Conservation (phyloP, 2,329 filamentous ascomycete species). For the Colletotrichum viniferum region DNA sequence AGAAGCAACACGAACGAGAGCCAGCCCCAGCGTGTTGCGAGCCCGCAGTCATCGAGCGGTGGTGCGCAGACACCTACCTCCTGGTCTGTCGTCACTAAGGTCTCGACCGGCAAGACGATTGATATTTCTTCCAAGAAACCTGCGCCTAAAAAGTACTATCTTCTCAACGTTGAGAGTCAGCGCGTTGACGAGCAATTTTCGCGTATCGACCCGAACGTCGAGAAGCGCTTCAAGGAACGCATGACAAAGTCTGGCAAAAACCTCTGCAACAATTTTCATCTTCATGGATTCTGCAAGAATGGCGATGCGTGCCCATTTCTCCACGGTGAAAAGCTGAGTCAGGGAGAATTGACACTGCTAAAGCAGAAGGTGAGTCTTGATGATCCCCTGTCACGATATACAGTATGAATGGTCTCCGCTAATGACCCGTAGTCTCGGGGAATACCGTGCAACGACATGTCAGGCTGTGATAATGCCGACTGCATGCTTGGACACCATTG, state of each 20-base stretch:
- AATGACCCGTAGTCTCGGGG: slow-evolving; percentile 2
- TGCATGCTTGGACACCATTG: slow-evolving; percentile 27
- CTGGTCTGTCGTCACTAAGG: slow-evolving; percentile 28
- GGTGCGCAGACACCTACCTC: slow-evolving; percentile 8
- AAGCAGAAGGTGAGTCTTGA: slow-evolving; percentile 16
- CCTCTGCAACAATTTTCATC: slow-evolving; percentile 27
- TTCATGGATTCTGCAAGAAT: slow-evolving; percentile 22
- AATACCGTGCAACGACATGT: slow-evolving; percentile 19
- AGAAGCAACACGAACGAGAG: background rate
- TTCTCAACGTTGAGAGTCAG: slow-evolving; percentile 33
- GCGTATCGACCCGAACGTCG: slow-evolving; percentile 22
- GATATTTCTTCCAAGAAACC: slow-evolving; percentile 30
- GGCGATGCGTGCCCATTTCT: slow-evolving; percentile 22
- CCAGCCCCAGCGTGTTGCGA: background rate
- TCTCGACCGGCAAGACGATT: slow-evolving; percentile 23
- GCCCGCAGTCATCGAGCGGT: background rate
- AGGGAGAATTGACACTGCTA: slow-evolving; percentile 22
- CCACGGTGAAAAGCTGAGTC: slow-evolving; percentile 23
- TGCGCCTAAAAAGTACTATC: slow-evolving; percentile 24
- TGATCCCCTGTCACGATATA: background rate
- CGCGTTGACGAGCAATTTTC: slow-evolving; percentile 34
- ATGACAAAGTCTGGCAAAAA: slow-evolving; percentile 17
- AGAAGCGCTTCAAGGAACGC: slow-evolving; percentile 25
- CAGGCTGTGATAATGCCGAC: slow-evolving; percentile 21
- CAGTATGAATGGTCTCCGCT: background rate